Evolutionary conservation across 139 green algal species (phyloP), one percentile per base, ranked within the genome.

Genomic region (Dunaliella sp.): DNA sequence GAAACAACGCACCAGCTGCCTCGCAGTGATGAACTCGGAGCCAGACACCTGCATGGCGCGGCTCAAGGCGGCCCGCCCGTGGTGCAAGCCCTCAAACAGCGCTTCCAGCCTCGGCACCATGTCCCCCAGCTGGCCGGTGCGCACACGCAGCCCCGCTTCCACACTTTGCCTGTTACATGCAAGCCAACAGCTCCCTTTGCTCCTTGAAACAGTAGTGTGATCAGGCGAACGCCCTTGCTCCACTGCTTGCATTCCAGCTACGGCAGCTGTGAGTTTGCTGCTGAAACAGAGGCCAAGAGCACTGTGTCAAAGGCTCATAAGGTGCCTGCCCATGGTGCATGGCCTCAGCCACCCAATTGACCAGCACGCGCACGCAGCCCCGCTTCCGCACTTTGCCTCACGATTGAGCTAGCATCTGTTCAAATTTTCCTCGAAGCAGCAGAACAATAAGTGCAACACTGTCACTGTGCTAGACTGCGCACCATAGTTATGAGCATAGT

Each of bases 141-240:
- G 28, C 76, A 81, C 76, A 81, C 76, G 76, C 76, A 81, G 30
- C 30, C 76, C 76, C 1, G 76, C 76, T 28, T 81, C 76, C 34
- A 38, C 12, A 1, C n/a, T 34, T 7, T 81, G 76, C 76, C 76
- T 81, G 76, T 31, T 38, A n/a, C n/a, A n/a, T n/a, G n/a, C n/a
- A n/a, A n/a, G n/a, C n/a, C n/a, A n/a, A n/a, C n/a, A n/a, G n/a
- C n/a, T n/a, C n/a, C n/a, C n/a, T n/a, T n/a, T n/a, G n/a, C n/a
- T n/a, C n/a, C n/a, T n/a, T n/a, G n/a, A n/a, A n/a, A n/a, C n/a
- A n/a, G n/a, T n/a, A n/a, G n/a, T n/a, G n/a, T n/a, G n/a, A n/a
- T n/a, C n/a, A n/a, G n/a, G n/a, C n/a, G n/a, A n/a, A n/a, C n/a
- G n/a, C n/a, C n/a, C n/a, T n/a, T n/a, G n/a, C n/a, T n/a, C n/a